Conservation (phyloP, 2,329 filamentous ascomycete genomes). For the Fusarium penzigii region DNA sequence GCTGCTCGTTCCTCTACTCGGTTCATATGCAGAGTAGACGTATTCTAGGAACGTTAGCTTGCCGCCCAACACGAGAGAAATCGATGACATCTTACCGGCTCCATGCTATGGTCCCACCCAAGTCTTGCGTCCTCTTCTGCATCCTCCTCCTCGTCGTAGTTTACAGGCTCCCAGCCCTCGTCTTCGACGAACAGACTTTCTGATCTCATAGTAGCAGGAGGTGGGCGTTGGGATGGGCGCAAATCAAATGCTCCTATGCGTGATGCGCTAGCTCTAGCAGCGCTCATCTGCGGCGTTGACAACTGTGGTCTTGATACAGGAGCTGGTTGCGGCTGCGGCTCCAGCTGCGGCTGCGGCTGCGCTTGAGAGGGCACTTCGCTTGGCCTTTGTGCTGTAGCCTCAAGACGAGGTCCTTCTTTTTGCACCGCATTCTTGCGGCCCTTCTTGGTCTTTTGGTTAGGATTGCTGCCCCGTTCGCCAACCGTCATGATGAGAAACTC, state of each 20-base stretch:
- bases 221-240: slow-evolving; percentile 56
- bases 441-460: slow-evolving; percentile 50
- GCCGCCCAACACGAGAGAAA: slow-evolving; percentile 2
- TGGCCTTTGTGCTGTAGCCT: slow-evolving; percentile 48
- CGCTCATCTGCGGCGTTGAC: slow-evolving; percentile 35
- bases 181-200: slow-evolving; percentile 77
- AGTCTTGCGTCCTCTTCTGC: slow-evolving; percentile 67
- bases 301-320: slow-evolving; percentile 31
- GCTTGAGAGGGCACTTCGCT: slow-evolving; percentile 41
- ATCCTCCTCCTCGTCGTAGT: slow-evolving; percentile 58
- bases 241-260: slow-evolving; percentile 44
- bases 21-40: slow-evolving; percentile 45
- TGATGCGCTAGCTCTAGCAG: slow-evolving; percentile 37
- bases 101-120: slow-evolving; percentile 72
- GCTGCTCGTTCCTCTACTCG: slow-evolving; percentile 35
- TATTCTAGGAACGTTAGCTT: slow-evolving; percentile 42
- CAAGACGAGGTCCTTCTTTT: slow-evolving; percentile 43
- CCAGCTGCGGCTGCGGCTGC: slow-evolving; percentile 22
- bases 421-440: slow-evolving; percentile 41
- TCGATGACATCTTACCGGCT: slow-evolving; percentile 51
- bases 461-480: slow-evolving; percentile 60
- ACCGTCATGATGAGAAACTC: slow-evolving; percentile 84
- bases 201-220: slow-evolving; percentile 59
- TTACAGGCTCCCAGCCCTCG: slow-evolving; percentile 73
- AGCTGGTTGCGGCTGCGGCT: slow-evolving; percentile 23